phyloP scores from a whole-genome alignment of 495 filamentous ascomycete genomes.

The Neurospora sp. region DNA sequence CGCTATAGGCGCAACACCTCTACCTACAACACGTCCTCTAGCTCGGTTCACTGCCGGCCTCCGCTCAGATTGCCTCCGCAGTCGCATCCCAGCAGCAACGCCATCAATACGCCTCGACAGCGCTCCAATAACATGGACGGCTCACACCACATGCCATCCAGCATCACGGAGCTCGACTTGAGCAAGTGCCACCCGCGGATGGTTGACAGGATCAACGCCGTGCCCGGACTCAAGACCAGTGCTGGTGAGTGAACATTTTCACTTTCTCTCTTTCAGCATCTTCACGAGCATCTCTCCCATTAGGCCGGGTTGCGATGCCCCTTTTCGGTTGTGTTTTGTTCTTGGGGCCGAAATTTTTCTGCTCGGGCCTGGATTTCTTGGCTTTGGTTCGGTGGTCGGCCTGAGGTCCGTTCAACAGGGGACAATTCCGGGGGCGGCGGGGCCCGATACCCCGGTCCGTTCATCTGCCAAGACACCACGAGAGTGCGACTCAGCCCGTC shows the following conservation, averaged over 20 bases:
- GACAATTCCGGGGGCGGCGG: not conserved
- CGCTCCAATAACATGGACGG: slow-evolving; percentile 23
- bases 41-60: slow-evolving; percentile 11
- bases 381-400: not conserved
- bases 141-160: slow-evolving; percentile 17
- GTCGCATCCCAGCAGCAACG: not conserved
- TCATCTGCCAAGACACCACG: not conserved
- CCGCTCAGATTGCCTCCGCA: not conserved
- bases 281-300: not conserved
- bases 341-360: not conserved
- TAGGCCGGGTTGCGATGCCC: not conserved
- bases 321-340: not conserved
- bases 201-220: slow-evolving; percentile 36
- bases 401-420: not conserved
- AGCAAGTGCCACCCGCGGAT: slow-evolving; percentile 31
- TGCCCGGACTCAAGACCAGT: slow-evolving; percentile 40
- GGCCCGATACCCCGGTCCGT: not conserved
- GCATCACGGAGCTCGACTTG: slow-evolving; percentile 35
- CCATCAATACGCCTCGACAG: slow-evolving; percentile 1
- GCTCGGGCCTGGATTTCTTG: not conserved
- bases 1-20: not conserved
- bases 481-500: not conserved
- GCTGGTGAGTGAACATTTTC: slow-evolving; percentile 29
- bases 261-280: not conserved
- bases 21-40: slow-evolving; percentile 5